Base-by-base conservation (phyloP, 805 yeast genomes). In the Kazachstania psychrophila region DNA sequence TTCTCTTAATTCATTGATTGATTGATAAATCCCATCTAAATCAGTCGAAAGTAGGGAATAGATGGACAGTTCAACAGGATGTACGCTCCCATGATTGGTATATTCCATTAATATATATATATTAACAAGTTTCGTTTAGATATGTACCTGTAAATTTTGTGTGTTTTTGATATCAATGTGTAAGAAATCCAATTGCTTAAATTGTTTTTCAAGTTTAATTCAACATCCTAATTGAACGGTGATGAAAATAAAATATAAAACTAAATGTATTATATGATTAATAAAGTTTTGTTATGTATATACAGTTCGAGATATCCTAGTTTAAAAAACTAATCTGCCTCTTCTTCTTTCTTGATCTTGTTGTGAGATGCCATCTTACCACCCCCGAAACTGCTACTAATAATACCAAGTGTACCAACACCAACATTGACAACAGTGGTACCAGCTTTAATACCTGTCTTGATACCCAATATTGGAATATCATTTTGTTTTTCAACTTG, bases 391-490 rank as follows among this genome's bases (percentile, higher is more conserved):
- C 33, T 20, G 19, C 28, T 28, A 13, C 16, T 28, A 10, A 40
- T 23, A 10, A 37, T 17, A 13, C 68, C 69, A 27, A 64, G 63
- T 15, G 68, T 62, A 12, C 65, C 66, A n/a, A 60, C 61, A 26
- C 65, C 67, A 27, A 70, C 68, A 20, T 65, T 66, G 30, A 65
- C 56, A 15, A 62, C 63, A 9, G 56, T 48, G 17, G 63, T 58
- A 27, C 69, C 65, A 16, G 56, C 71, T 27, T 66, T 68, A 22
- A 61, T 38, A 28, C 70, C 71, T 3, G 66, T 60, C 33, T 65
- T 67, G n/a, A 62, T 36, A 16, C 77, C 80, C 29, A 69, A 65
- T 12, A 73, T 73, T 14, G 77, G 77, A 13, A 60, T 62, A n/a
- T 60, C 65, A 27, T 70, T 52, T 33, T 60, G 56, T 37, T 68